Conservation (phyloP, 2,329 filamentous ascomycete species). For the Cryphonectria radicalis region DNA sequence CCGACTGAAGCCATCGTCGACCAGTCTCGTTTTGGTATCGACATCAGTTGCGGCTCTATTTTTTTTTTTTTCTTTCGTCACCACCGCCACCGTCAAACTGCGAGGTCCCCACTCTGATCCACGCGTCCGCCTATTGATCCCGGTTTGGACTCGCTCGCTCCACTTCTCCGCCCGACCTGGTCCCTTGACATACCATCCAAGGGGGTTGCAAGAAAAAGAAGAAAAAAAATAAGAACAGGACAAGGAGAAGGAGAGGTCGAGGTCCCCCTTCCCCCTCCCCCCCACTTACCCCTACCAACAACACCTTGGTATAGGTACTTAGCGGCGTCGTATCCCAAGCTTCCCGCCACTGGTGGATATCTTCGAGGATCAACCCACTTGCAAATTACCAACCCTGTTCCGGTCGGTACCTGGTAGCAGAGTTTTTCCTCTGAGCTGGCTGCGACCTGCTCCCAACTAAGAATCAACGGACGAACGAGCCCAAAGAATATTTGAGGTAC, state of each 20-base stretch:
- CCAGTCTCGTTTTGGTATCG: slow-evolving; percentile 4
- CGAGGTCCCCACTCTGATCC: slow-evolving; percentile 4
- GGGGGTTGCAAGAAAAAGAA: neutral
- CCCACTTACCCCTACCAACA: neutral
- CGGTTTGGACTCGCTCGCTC: slow-evolving; percentile 15
- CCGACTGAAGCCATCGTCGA: slow-evolving; percentile 8
- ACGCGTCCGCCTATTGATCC: slow-evolving; percentile 13
- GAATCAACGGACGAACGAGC: slow-evolving; percentile 28
- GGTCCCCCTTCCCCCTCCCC: slow-evolving; percentile 7
- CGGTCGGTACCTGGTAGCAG: slow-evolving; percentile 28
- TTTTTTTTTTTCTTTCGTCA: neutral
- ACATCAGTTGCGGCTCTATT: slow-evolving; percentile 8
- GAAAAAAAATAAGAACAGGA: slow-evolving; percentile 11
- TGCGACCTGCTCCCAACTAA: slow-evolving; percentile 19
- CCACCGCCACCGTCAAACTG: slow-evolving; percentile 15
- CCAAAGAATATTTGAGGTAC: slow-evolving; percentile 32
- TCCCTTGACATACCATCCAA: slow-evolving; percentile 11
- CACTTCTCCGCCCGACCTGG: slow-evolving; percentile 26
- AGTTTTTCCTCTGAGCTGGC: slow-evolving; percentile 30
- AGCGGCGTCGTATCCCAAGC: slow-evolving; percentile 21
- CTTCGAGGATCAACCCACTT: slow-evolving; percentile 27
- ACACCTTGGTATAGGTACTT: slow-evolving; percentile 25
- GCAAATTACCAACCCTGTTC: slow-evolving; percentile 27
- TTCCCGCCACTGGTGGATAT: slow-evolving; percentile 22
- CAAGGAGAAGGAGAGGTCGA: slow-evolving; percentile 5